phyloP scores from a whole-genome alignment of 768 basidiomycete species.

The Boletus rubropictus region DNA sequence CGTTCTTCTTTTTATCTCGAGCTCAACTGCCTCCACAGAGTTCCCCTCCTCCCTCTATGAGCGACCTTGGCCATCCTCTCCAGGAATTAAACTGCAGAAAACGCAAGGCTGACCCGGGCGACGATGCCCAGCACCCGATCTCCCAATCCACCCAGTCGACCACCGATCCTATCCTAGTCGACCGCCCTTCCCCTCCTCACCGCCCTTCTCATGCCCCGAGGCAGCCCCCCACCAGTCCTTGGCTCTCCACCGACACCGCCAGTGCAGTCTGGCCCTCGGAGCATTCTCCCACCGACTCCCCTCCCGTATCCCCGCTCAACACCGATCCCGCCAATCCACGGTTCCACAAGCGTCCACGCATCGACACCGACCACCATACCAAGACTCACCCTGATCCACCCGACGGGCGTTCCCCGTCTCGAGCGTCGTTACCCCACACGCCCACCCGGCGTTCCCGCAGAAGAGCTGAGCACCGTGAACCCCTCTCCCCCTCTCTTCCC shows the following conservation, averaged over 20 bases:
- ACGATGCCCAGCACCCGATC: constrained; percentile 32
- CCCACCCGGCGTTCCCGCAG: constrained; percentile 30
- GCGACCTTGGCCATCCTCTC: constrained; percentile 53
- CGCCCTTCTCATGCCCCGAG: constrained; percentile 35
- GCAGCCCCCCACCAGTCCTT: constrained; percentile 33
- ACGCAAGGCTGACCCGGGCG: constrained; percentile 59
- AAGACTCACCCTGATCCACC: constrained; percentile 13
- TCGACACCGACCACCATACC: constrained; percentile 19
- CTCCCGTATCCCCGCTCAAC: constrained; percentile 39
- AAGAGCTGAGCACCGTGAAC: constrained; percentile 27
- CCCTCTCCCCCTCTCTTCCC: constrained; percentile 23
- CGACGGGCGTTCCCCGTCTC: constrained; percentile 12
- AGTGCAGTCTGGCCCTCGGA: constrained; percentile 37
- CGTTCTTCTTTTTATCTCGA: constrained; percentile 14
- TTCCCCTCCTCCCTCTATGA: constrained; percentile 39
- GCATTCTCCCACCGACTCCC: constrained; percentile 29
- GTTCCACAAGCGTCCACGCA: constrained; percentile 29
- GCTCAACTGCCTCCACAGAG: constrained; percentile 10
- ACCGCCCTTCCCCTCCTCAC: constrained; percentile 27
- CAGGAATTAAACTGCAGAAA: constrained; percentile 53
- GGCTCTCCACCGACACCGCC: constrained; percentile 28
- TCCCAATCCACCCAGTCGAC: constrained; percentile 22
- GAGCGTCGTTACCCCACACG: constrained; percentile 18
- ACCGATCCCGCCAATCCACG: constrained; percentile 21
- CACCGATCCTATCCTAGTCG: constrained; percentile 33